phyloP scores from a whole-genome alignment of 805 yeast species.

The Candida nitratophila region DNA sequence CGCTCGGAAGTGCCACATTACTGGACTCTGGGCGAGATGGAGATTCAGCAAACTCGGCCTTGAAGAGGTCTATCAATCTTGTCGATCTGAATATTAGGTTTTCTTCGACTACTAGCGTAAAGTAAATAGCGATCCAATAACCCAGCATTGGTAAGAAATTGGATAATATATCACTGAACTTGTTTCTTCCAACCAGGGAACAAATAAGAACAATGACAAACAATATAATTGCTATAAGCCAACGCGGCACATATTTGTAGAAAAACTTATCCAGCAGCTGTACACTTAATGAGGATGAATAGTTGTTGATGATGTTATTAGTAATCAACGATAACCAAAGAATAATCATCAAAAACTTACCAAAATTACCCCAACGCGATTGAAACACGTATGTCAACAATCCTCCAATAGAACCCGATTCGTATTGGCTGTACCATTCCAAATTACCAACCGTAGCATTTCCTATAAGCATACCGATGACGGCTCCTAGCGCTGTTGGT shows the following conservation, averaged over 20 bases:
- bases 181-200: slow-evolving; percentile 69
- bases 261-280: slow-evolving; percentile 49
- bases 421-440: slow-evolving; percentile 54
- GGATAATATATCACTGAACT: slow-evolving; percentile 64
- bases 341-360: slow-evolving; percentile 65
- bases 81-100: slow-evolving; percentile 61
- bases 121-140: slow-evolving; percentile 82
- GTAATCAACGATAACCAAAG: slow-evolving; percentile 71
- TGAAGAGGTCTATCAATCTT: slow-evolving; percentile 28
- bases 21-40: background rate
- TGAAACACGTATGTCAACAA: slow-evolving; percentile 54
- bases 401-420: slow-evolving; percentile 66
- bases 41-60: slow-evolving; percentile 30
- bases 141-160: slow-evolving; percentile 89
- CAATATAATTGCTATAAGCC: slow-evolving; percentile 62
- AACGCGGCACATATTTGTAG: slow-evolving; percentile 64
- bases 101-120: slow-evolving; percentile 64
- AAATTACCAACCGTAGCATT: slow-evolving; percentile 52
- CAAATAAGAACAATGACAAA: slow-evolving; percentile 61
- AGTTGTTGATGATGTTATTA: slow-evolving; percentile 74
- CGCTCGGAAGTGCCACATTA: no score
- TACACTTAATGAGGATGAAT: slow-evolving; percentile 74
- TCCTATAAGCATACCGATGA: slow-evolving; percentile 65
- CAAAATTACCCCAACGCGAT: slow-evolving; percentile 66
- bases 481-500: slow-evolving; percentile 73